Base-by-base conservation (phyloP, 345 rosid species). In the Laguncularia racemosa region DNA sequence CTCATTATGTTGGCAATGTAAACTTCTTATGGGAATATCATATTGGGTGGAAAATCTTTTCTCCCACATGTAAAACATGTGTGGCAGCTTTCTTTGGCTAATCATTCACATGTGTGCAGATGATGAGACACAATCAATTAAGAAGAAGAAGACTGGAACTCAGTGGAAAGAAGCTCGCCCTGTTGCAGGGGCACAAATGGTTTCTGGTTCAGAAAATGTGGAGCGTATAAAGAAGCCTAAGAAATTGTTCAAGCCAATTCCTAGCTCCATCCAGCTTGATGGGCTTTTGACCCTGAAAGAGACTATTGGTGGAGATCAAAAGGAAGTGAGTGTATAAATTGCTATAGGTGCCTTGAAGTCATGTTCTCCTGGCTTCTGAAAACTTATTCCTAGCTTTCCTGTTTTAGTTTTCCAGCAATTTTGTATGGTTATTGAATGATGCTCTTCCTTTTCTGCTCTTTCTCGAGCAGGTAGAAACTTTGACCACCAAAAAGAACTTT, bases 91-190 rank as follows among this genome's bases (percentile, higher is more conserved):
- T 33, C 40, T 4, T 33, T 6, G 40, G 40, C 40, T 33, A 33
- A 33, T 33, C 40, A 33, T 44, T 16, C 16, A 12, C 17, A 53
- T 28, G 61, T 55, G 44, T 72, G 73, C 75, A 92, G 96, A 84
- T 64, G 88, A 84, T 43, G 89, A 86, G 64, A 67, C 57, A 16
- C 91, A 76, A 68, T 78, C 64, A 71, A 73, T 75, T 69, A 84
- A 80, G 72, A 88, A 89, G 79, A 84, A 87, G 63, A 88, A 83
- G 72, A 57, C 64, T n/a, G 83, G 76, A 79, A 67, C 67, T 60
- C 67, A 47, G 15, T 69, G 65, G 47, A 72, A 65, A 66, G 77
- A 78, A 58, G 64, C 55, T 47, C 80, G 73, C 54, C 71, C 78
- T 52, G 52, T 73, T 65, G 62, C 68, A 64, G 75, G 78, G 51